Evolutionary conservation across 78 protist genomes (phyloP).

Genomic region (Bigelowiella natans): DNA sequence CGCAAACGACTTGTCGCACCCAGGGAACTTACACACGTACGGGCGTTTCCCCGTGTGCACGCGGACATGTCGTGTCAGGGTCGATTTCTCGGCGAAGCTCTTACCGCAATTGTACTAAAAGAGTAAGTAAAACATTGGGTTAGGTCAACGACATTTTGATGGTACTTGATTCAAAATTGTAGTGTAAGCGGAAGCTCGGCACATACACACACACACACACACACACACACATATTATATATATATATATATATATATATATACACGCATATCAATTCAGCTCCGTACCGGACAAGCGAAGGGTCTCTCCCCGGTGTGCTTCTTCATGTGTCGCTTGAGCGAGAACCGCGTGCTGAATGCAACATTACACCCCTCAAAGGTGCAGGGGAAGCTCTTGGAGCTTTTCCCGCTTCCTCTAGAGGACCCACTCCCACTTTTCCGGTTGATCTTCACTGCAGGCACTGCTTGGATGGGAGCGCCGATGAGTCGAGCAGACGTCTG

Average conservation of each 20-base stretch:
- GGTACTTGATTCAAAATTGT: too few relatives aligned
- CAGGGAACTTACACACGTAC: background rate
- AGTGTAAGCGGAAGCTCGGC: too few relatives aligned
- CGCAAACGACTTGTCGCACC: background rate
- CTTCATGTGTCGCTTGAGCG: background rate
- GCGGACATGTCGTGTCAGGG: background rate
- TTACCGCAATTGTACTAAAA: background rate
- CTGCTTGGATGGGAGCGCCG: too few relatives aligned
- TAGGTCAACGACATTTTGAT: too few relatives aligned
- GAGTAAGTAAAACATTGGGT: too few relatives aligned
- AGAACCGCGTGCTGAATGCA: background rate
- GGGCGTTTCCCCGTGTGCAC: background rate
- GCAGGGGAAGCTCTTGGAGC: background rate
- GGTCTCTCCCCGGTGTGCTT: background rate
- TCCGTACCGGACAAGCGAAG: background rate
- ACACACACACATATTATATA: too few relatives aligned
- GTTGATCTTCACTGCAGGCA: too few relatives aligned
- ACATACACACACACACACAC: too few relatives aligned
- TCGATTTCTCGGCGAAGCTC: constrained; percentile 7
- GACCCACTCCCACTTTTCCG: too few relatives aligned
- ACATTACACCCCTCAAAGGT: background rate
- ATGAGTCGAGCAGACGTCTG: too few relatives aligned
- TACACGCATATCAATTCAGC: background rate
- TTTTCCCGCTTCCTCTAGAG: too few relatives aligned
- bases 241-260: background rate